phyloP scores from a whole-genome alignment of 495 filamentous ascomycete genomes.

The Penicillium paxilli region DNA sequence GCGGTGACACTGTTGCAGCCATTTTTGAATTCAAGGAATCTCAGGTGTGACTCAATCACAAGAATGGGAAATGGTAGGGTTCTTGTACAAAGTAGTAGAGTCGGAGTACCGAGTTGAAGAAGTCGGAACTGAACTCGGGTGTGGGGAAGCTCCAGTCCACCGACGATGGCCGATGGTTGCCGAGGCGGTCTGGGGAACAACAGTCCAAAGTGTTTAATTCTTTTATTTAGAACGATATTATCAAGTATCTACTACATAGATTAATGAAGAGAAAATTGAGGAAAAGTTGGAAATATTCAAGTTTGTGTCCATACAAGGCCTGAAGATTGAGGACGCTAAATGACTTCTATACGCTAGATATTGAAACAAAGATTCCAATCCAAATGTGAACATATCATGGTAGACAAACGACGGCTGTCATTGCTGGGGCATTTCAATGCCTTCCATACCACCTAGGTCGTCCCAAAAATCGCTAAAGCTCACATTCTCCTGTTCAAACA shows the following conservation, averaged over 20 bases:
- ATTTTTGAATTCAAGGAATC: slow-evolving; percentile 8
- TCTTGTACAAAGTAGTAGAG: background rate
- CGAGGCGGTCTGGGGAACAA: background rate
- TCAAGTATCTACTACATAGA: no score
- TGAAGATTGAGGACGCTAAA: background rate
- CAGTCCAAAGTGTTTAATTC: no score
- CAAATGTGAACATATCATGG: background rate
- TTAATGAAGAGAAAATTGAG: no score
- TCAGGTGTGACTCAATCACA: slow-evolving; percentile 5
- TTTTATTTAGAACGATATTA: no score
- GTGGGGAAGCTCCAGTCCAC: slow-evolving; percentile 1
- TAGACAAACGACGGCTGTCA: background rate
- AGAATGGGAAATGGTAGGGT: background rate
- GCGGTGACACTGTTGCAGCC: slow-evolving; percentile 32
- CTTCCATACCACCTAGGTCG: slow-evolving; percentile 66
- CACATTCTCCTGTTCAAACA: slow-evolving; percentile 69
- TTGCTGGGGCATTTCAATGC: slow-evolving; percentile 35
- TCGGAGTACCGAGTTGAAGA: background rate
- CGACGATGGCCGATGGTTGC: background rate
- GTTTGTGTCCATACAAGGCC: background rate
- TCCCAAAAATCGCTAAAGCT: slow-evolving; percentile 78
- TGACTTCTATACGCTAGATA: background rate
- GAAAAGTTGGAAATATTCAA: no score
- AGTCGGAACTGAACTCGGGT: background rate
- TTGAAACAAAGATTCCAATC: background rate